Conservation (phyloP, 768 basidiomycete species). For the Leccinum rimulosum region DNA sequence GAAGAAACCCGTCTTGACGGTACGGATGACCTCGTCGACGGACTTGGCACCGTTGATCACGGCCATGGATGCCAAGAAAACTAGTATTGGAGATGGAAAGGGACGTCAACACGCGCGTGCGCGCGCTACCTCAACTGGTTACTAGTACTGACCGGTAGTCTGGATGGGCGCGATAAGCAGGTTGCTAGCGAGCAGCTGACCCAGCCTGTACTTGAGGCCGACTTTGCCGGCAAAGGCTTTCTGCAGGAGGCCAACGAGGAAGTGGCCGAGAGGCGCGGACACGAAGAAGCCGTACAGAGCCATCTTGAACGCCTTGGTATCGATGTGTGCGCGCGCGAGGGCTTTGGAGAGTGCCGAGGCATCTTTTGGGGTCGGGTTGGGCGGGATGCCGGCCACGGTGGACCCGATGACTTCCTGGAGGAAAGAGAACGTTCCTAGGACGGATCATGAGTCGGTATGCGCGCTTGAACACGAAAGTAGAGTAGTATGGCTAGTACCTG, state of each 20-base stretch:
- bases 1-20: constrained; percentile 72
- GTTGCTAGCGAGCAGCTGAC: constrained; percentile 74
- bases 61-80: constrained; percentile 77
- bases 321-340: constrained; percentile 57
- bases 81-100: constrained; percentile 32
- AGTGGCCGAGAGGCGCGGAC: constrained; percentile 78
- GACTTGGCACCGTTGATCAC: constrained; percentile 79
- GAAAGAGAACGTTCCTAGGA: constrained; percentile 52
- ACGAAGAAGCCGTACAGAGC: constrained; percentile 79
- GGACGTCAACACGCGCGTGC: neutral
- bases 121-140: neutral
- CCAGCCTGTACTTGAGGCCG: constrained; percentile 58
- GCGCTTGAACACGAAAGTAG: neutral
- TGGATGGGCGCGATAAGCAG: constrained; percentile 76
- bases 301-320: constrained; percentile 79
- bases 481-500: constrained; percentile 39
- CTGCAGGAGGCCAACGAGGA: constrained; percentile 70
- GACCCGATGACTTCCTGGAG: constrained; percentile 82
- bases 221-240: constrained; percentile 75
- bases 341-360: constrained; percentile 50
- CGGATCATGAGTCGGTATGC: neutral
- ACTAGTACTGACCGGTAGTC: constrained; percentile 48
- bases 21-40: constrained; percentile 58
- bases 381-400: constrained; percentile 61
- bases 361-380: constrained; percentile 47